These are phyloP conservation scores for Pichia sp. DNA, from an alignment of 1,139 yeast species.

Conservation along the genomic window DNA sequence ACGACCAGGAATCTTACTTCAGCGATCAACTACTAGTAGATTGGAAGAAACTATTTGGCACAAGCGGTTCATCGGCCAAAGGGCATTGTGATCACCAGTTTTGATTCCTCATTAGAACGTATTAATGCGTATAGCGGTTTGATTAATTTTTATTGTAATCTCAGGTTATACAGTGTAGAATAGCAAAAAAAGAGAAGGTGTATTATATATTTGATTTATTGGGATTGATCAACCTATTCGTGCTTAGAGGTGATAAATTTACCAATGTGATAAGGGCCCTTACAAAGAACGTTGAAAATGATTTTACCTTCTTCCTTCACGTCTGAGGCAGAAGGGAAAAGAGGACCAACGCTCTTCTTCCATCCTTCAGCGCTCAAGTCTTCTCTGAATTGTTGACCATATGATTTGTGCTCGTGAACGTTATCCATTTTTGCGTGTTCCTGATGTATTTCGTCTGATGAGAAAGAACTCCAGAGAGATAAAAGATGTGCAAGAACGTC, in stretches of 20 bases:
- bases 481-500: too few relatives aligned
- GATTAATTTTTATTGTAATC: too few relatives aligned
- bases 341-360: slow-evolving; percentile 4
- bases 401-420: slow-evolving; percentile 12
- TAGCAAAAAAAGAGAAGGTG: neutral
- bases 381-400: slow-evolving; percentile 14
- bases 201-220: slow-evolving; percentile 3
- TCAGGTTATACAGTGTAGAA: neutral
- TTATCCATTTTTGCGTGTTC: slow-evolving; percentile 2
- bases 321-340: slow-evolving; percentile 9
- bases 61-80: neutral
- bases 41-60: slow-evolving; percentile 9
- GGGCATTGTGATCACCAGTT: slow-evolving; percentile 7
- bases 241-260: slow-evolving; percentile 10
- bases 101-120: neutral
- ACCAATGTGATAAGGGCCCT: slow-evolving; percentile 12
- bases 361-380: slow-evolving; percentile 13
- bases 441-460: neutral
- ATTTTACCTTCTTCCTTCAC: slow-evolving; percentile 12
- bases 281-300: slow-evolving; percentile 4
- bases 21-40: slow-evolving; percentile 7
- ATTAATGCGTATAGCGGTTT: too few relatives aligned
- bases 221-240: neutral
- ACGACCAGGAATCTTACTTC: slow-evolving; percentile 3
- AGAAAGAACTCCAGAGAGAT: too few relatives aligned